Conservation (phyloP, 768 basidiomycete species). For the Hypholoma fasciculare region DNA sequence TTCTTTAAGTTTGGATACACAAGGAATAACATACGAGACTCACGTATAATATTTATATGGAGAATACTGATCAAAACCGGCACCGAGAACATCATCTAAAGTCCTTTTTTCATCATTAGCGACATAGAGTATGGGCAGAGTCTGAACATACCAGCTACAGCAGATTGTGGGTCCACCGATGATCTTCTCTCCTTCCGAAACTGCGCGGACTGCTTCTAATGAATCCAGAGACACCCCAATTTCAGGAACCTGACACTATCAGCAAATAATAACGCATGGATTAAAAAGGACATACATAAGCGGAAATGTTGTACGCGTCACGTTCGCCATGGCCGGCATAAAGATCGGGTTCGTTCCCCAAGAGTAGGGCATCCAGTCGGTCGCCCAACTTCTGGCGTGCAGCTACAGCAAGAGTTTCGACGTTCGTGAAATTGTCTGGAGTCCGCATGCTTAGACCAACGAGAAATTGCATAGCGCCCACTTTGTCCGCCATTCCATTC, state of each 20-base stretch:
- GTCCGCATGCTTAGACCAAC: constrained; percentile 34
- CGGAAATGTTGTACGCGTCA: constrained; percentile 26
- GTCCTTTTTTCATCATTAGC: constrained; percentile 16
- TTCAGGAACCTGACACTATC: constrained; percentile 24
- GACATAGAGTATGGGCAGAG: not conserved
- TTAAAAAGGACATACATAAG: constrained; percentile 23
- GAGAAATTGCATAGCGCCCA: constrained; percentile 34
- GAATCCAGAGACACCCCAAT: constrained; percentile 25
- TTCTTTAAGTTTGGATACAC: not conserved
- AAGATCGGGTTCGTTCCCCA: constrained; percentile 40
- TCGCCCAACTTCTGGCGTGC: constrained; percentile 29
- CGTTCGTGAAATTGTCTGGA: constrained; percentile 25
- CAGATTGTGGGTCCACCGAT: constrained; percentile 33
- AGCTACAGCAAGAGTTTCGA: constrained; percentile 24
- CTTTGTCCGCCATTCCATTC: constrained; percentile 33
- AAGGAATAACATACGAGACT: constrained; percentile 2
- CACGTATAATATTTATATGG: constrained; percentile 36
- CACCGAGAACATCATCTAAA: constrained; percentile 29
- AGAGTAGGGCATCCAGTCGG: constrained; percentile 31
- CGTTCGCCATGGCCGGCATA: constrained; percentile 33
- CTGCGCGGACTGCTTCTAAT: constrained; percentile 21
- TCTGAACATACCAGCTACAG: constrained; percentile 27
- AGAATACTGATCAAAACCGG: constrained; percentile 25
- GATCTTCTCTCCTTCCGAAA: constrained; percentile 12
- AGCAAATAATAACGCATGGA: not conserved